Evolutionary conservation across 257 asterid species (phyloP).

Genomic region (Rehmannia glutinosa): DNA sequence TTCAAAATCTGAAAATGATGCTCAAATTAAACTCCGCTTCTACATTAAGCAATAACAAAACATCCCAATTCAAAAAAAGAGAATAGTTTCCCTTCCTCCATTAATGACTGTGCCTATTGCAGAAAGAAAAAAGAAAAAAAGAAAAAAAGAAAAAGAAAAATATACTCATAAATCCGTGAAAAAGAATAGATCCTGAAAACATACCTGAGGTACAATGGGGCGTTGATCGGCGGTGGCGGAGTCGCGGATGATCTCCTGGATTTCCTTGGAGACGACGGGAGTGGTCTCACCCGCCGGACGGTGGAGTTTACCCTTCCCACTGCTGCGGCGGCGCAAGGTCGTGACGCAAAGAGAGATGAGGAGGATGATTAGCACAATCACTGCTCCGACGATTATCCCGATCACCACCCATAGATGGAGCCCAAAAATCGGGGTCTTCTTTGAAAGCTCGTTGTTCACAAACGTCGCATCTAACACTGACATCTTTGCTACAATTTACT

Average conservation of each 20-base stretch:
- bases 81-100: no score
- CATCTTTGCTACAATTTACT: conserved; percentile 43
- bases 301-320: conserved; percentile 23
- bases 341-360: conserved; percentile 77
- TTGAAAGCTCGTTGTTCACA: conserved; percentile 62
- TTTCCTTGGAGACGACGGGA: conserved; percentile 75
- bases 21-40: no score
- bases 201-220: conserved; percentile 48
- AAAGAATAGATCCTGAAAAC: conserved; percentile 10
- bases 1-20: not conserved
- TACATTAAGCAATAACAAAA: no score
- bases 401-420: conserved; percentile 80
- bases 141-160: no score
- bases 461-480: conserved; percentile 58
- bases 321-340: conserved; percentile 63
- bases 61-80: no score
- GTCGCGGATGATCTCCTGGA: conserved; percentile 60
- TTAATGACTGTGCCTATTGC: no score
- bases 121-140: no score
- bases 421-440: conserved; percentile 76
- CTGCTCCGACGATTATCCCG: conserved; percentile 80
- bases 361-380: conserved; percentile 69
- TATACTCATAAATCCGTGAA: no score
- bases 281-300: conserved; percentile 37
- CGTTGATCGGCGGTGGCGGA: conserved; percentile 73